Percentiles rank a stretch among this genome's conserved stretches.
phyloP scores from a whole-genome alignment of 1,284 basidiomycete species.

The Ganoderma resinaceum region DNA sequence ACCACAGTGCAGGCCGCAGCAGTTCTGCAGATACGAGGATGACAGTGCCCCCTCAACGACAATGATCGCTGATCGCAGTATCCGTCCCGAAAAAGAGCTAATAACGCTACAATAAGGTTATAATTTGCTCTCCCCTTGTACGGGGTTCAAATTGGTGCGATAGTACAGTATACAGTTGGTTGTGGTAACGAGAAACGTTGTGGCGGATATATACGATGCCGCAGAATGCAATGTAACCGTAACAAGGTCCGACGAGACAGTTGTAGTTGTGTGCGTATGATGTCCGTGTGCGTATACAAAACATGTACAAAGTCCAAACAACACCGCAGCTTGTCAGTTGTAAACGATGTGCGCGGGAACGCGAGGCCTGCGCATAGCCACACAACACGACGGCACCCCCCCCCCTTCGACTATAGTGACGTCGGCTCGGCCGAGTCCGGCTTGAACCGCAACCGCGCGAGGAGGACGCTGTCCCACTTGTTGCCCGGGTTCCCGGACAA shows the following conservation, averaged over 20 bases:
- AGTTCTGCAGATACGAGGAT: too few species aligned
- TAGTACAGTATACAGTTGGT: slow-evolving; percentile 1
- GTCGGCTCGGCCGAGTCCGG: slow-evolving; percentile 62
- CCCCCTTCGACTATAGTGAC: slow-evolving; percentile 50
- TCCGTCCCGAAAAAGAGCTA: neutral
- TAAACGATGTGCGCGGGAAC: too few species aligned
- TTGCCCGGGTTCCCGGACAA: slow-evolving; percentile 17
- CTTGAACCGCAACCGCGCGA: slow-evolving; percentile 63
- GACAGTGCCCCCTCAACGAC: neutral
- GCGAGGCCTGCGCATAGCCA: neutral
- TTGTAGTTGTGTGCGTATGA: neutral
- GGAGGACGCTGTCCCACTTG: slow-evolving; percentile 53
- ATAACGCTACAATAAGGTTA: neutral
- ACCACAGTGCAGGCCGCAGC: too few species aligned
- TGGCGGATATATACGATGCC: neutral
- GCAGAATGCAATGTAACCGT: neutral
- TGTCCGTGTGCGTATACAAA: neutral
- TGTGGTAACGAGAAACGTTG: neutral
- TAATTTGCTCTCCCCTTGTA: neutral
- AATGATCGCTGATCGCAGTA: neutral
- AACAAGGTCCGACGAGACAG: neutral
- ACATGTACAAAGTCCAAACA: neutral
- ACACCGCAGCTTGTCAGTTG: neutral
- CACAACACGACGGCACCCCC: too few species aligned
- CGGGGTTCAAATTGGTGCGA: neutral